Conservation (phyloP, 805 yeast genomes). For the Nakazawaea ishiwadae region DNA sequence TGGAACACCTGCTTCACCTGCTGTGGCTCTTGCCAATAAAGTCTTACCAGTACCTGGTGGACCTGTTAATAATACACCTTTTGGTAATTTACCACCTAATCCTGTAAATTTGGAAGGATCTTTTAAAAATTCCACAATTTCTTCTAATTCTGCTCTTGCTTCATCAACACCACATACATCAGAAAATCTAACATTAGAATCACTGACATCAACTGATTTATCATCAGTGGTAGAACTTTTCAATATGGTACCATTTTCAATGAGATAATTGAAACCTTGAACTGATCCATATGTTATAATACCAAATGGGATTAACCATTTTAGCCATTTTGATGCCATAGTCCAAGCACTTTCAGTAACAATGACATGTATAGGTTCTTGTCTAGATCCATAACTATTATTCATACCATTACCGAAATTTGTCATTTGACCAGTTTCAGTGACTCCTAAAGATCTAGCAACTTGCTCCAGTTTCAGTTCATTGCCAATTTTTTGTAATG, state of each 20-base stretch:
- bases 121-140: constrained; percentile 93
- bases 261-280: constrained; percentile 69
- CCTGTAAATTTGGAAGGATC: constrained; percentile 97
- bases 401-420: constrained; percentile 15
- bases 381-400: constrained; percentile 46
- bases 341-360: constrained; percentile 82
- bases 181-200: constrained; percentile 79
- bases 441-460: constrained; percentile 40
- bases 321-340: constrained; percentile 78
- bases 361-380: constrained; percentile 91
- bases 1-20: constrained; percentile 99
- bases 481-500: constrained; percentile 74
- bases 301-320: constrained; percentile 82
- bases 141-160: constrained; percentile 95
- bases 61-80: constrained; percentile 94
- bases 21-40: constrained; percentile 92
- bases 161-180: constrained; percentile 99
- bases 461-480: constrained; percentile 71
- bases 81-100: constrained; percentile 94
- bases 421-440: constrained; percentile 20
- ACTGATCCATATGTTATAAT: constrained; percentile 77
- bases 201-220: constrained; percentile 77
- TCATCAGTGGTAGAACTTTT: constrained; percentile 69
- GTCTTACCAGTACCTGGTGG: constrained; percentile 99
- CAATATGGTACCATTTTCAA: constrained; percentile 79